A percentile compares a stretch with the other conserved stretches of the same genome.
Evolutionary conservation across 2,329 filamentous ascomycete genomes (phyloP).

Genomic region (Colletotrichum acutatum): DNA sequence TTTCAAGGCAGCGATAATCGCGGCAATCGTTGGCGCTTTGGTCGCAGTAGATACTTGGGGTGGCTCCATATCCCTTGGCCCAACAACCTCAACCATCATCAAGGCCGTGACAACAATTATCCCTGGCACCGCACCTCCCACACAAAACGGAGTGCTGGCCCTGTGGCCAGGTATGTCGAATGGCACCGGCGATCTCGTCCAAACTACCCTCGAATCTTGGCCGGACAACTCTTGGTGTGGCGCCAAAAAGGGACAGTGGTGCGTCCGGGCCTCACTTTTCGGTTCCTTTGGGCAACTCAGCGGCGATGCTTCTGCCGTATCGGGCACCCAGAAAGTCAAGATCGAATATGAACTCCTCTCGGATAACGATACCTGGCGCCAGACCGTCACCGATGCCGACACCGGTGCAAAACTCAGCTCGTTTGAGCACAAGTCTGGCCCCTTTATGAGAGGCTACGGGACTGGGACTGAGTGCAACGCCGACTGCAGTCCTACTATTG

Average conservation of each 20-base stretch:
- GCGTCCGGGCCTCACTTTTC: constrained; percentile 45
- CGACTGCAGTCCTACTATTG: not conserved
- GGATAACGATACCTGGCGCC: not conserved
- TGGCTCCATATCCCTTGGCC: constrained; percentile 28
- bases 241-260: constrained; percentile 49
- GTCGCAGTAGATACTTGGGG: constrained; percentile 12
- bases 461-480: not conserved
- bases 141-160: constrained; percentile 51
- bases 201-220: constrained; percentile 52
- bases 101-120: constrained; percentile 52
- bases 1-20: constrained; percentile 1
- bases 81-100: constrained; percentile 44
- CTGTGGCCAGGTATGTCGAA: constrained; percentile 58
- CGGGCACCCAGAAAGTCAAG: not conserved
- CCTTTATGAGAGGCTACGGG: not conserved
- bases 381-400: not conserved
- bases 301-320: not conserved
- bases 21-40: not conserved
- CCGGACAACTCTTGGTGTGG: constrained; percentile 50
- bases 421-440: not conserved
- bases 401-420: not conserved
- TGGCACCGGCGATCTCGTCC: constrained; percentile 53
- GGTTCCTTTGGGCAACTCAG: constrained; percentile 38
- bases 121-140: constrained; percentile 49
- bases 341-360: not conserved